These are phyloP conservation scores for Paramecium sonneborni DNA, from an alignment of 73 alveolate species.

Conservation along the genomic window DNA sequence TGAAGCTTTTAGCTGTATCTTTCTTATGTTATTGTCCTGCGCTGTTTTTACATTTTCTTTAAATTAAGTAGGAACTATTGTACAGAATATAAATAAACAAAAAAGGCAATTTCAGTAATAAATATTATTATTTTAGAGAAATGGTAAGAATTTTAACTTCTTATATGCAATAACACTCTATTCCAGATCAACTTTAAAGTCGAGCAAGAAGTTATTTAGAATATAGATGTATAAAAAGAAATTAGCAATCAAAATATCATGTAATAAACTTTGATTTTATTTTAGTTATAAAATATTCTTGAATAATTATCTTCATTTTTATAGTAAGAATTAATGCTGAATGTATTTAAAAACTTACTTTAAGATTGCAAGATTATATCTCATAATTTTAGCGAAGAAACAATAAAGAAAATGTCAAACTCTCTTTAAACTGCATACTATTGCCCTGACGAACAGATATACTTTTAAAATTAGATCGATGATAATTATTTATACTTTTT, in stretches of 20 bases:
- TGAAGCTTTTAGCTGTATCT: slow-evolving; percentile 64
- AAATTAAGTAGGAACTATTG: background rate
- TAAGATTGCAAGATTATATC: background rate
- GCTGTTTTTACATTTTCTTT: background rate
- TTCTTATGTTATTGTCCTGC: background rate
- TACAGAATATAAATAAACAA: background rate
- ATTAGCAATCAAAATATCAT: background rate
- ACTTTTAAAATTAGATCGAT: background rate
- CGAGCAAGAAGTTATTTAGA: background rate
- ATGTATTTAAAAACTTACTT: background rate
- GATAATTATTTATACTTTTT: slow-evolving; percentile 11
- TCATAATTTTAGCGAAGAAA: background rate
- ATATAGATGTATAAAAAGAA: background rate
- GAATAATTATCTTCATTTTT: background rate
- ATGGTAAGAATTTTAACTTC: background rate
- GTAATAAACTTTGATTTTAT: background rate
- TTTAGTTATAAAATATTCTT: background rate
- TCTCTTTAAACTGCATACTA: background rate
- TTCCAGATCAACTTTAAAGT: slow-evolving; percentile 5
- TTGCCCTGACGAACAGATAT: background rate
- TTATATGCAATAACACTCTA: background rate
- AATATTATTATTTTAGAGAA: background rate
- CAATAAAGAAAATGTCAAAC: background rate
- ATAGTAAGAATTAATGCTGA: background rate
- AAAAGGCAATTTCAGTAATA: background rate